Evolutionary conservation across 2,329 filamentous ascomycete genomes (phyloP).

Genomic region (Claviceps digitariae): DNA sequence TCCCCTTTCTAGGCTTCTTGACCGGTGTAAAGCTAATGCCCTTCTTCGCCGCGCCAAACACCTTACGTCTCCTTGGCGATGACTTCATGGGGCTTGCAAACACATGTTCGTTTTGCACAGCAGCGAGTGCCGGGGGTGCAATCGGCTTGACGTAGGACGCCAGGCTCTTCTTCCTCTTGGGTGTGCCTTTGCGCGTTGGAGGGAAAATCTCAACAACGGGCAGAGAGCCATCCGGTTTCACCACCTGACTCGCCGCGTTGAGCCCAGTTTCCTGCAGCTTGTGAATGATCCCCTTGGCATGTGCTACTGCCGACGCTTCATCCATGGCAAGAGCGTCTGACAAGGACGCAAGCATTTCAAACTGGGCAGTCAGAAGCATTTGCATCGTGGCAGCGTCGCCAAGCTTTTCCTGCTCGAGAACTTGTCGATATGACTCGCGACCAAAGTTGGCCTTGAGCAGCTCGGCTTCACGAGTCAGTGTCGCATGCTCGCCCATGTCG

Average conservation of each 20-base stretch:
- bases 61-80: constrained; percentile 71
- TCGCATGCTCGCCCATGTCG: constrained; percentile 52
- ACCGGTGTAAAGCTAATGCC: constrained; percentile 69
- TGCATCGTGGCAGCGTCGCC: constrained; percentile 70
- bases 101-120: constrained; percentile 17
- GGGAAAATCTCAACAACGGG: constrained; percentile 53
- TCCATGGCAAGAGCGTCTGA: constrained; percentile 70
- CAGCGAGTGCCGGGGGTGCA: constrained; percentile 28
- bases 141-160: constrained; percentile 29
- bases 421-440: constrained; percentile 61
- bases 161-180: constrained; percentile 53
- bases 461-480: constrained; percentile 69
- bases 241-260: constrained; percentile 63
- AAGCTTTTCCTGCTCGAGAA: constrained; percentile 72
- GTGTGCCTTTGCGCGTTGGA: constrained; percentile 59
- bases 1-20: constrained; percentile 63
- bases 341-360: constrained; percentile 77
- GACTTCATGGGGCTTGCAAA: constrained; percentile 47
- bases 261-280: constrained; percentile 67
- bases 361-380: constrained; percentile 75
- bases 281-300: constrained; percentile 63
- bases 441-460: constrained; percentile 72
- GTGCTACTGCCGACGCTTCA: constrained; percentile 68
- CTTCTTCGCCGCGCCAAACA: constrained; percentile 45
- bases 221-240: constrained; percentile 70